Conservation (phyloP, 352 stramenopile species). For the Phytopythium sindhum region DNA sequence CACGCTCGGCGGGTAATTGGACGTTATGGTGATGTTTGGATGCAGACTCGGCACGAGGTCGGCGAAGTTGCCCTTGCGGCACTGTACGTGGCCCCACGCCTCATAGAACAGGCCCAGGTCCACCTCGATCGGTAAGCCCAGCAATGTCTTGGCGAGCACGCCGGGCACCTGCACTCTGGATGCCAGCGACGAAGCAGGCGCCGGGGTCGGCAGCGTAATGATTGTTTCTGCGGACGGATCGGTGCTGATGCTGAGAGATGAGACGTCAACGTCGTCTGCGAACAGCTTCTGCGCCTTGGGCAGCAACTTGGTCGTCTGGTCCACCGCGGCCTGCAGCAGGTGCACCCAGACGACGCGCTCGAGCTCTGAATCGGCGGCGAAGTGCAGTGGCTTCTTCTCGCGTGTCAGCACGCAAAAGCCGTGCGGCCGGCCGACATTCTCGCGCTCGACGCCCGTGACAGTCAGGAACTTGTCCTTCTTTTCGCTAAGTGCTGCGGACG, state of each 20-base stretch:
- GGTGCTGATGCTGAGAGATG: constrained; percentile 3
- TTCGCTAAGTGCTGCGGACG: constrained; percentile 8
- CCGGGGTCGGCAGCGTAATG: constrained; percentile 14
- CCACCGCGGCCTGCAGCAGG: constrained; percentile 54
- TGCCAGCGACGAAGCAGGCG: constrained; percentile 17
- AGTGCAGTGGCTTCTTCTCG: constrained; percentile 59
- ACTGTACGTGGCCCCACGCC: constrained; percentile 65
- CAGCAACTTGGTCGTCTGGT: constrained; percentile 44
- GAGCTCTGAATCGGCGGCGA: constrained; percentile 64
- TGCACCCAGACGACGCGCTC: constrained; percentile 76
- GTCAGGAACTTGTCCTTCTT: constrained; percentile 53
- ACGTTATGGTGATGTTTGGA: constrained; percentile 71
- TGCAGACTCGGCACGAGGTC: constrained; percentile 75
- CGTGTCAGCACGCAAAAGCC: constrained; percentile 51
- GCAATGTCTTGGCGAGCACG: constrained; percentile 37
- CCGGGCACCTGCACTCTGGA: constrained; percentile 24
- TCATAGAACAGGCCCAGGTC: constrained; percentile 74
- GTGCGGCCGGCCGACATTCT: constrained; percentile 51
- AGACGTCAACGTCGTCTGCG: constrained; percentile 7
- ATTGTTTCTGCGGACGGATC: constrained; percentile 14
- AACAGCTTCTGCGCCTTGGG: constrained; percentile 27
- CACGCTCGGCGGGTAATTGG: constrained; percentile 69
- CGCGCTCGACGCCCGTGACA: constrained; percentile 53
- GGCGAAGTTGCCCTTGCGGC: constrained; percentile 77
- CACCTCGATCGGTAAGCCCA: constrained; percentile 51